These are phyloP conservation scores for Plasmodium ovale DNA, from an alignment of 169 alveolate genomes.

Conservation along the genomic window DNA sequence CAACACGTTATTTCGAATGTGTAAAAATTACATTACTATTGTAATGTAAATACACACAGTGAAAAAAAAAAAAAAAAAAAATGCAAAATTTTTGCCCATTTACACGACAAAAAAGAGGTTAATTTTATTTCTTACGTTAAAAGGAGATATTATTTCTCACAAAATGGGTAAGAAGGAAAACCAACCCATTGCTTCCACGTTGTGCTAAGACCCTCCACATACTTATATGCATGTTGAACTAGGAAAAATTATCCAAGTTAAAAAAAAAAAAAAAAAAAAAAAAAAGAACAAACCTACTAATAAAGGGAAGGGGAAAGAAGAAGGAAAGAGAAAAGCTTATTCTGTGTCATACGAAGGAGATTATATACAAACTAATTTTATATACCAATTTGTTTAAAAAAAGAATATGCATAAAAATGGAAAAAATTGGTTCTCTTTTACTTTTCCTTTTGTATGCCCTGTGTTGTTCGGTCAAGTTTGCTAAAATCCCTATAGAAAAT, in stretches of 20 bases:
- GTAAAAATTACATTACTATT: not conserved
- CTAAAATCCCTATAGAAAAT: constrained; percentile 46
- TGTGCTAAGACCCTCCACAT: not conserved
- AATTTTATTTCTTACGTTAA: not conserved
- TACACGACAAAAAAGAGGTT: not conserved
- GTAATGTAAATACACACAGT: not conserved
- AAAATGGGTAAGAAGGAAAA: not conserved
- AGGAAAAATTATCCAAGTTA: not conserved
- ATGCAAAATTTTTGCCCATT: not conserved
- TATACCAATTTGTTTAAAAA: not conserved
- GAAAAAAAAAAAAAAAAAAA: not conserved
- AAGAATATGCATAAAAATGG: constrained; percentile 11
- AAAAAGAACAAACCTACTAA: constrained; percentile 30
- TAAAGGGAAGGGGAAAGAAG: not conserved
- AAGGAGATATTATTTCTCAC: not conserved
- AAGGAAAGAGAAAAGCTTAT: not conserved
- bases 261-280: not conserved
- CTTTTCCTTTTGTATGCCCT: constrained; percentile 1
- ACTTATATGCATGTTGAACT: not conserved
- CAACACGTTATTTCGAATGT: not conserved
- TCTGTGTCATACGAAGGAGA: no score
- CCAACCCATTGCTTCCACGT: not conserved
- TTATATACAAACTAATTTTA: constrained; percentile 9
- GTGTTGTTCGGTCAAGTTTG: not conserved
- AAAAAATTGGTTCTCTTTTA: not conserved